Evolutionary conservation across 202 grass and related monocot species (phyloP).

Genomic region (Carex sylvatica): DNA sequence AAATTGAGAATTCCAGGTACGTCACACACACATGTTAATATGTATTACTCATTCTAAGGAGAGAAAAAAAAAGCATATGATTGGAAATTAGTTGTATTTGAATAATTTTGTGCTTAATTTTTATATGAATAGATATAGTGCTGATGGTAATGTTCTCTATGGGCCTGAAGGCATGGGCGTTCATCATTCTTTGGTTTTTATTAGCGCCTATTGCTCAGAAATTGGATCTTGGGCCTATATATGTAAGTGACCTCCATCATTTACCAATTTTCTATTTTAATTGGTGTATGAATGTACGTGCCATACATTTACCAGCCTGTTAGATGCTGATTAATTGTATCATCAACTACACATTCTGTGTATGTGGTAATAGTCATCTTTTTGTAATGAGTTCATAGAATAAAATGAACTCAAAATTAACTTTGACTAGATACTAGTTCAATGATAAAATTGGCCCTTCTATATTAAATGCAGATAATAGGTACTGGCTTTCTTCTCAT

Average conservation of each 20-base stretch:
- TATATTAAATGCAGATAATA: slow-evolving; percentile 62
- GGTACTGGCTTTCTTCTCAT: slow-evolving; percentile 83
- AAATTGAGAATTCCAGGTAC: slow-evolving; percentile 33
- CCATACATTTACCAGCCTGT: slow-evolving; percentile 12
- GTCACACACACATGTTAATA: background rate
- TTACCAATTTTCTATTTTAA: background rate
- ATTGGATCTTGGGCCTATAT: slow-evolving; percentile 70
- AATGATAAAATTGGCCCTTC: background rate
- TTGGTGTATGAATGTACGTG: background rate
- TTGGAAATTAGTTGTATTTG: slow-evolving; percentile 3
- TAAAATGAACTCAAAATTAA: background rate
- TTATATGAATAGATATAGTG: slow-evolving; percentile 38
- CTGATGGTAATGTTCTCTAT: slow-evolving; percentile 85
- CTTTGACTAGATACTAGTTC: slow-evolving; percentile 19
- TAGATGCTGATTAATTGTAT: background rate
- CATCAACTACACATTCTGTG: background rate
- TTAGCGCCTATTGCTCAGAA: slow-evolving; percentile 76
- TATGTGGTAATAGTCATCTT: background rate
- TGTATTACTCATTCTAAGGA: background rate
- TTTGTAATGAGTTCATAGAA: background rate
- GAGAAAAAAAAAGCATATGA: background rate
- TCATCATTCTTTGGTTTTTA: slow-evolving; percentile 61
- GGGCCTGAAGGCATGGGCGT: slow-evolving; percentile 68
- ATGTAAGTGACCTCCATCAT: slow-evolving; percentile 53
- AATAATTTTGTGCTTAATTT: slow-evolving; percentile 11